Base-by-base conservation (phyloP, 2,329 filamentous ascomycete species). In the Aspergillus piperis region DNA sequence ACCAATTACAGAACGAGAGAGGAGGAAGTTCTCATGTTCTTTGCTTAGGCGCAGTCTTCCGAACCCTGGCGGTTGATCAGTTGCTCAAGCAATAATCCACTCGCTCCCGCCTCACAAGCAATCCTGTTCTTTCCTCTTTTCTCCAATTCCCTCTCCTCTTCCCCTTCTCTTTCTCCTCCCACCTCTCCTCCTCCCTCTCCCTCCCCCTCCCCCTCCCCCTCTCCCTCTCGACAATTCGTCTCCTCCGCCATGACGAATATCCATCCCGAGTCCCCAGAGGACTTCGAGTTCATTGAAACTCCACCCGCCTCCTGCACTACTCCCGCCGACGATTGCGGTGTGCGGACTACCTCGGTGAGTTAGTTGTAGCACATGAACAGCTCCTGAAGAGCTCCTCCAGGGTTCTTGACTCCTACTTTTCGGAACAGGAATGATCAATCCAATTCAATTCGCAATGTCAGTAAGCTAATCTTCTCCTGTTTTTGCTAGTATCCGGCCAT, bases 401-500 rank as follows among this genome's bases (percentile, higher is more conserved):
- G 11, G n/a, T 11, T 11, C 23, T 38, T n/a, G 13, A 38, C 8
- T 7, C 13, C 7, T 32, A 42, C 15, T 11, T 25, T 13, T 8
- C 36, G 3, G 19, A 17, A 10, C 30, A 27, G 27, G 25, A 30
- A 39, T 54, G 53, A n/a, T n/a, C n/a, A n/a, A n/a, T n/a, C n/a
- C n/a, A n/a, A 19, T 19, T n/a, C n/a, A 54, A 47, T 27, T 8
- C 25, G 7, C 25, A 58, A 59, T 36, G 11, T 15, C 32, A 36
- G 11, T 13, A 36, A 57, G 62, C 60, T 65, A 64, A 64, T 25
- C 66, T 65, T 64, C 57, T 21, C 36, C 17, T 36, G 15, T 59
- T 54, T 36, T 62, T 32, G 1, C 66, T 73, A 96, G 93, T 94
- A 87, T 72, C 89, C 91, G 32, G 81, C 92, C 63, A 98, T 98